phyloP scores from a whole-genome alignment of 2,329 filamentous ascomycete species.

The Xylaria sp. region DNA sequence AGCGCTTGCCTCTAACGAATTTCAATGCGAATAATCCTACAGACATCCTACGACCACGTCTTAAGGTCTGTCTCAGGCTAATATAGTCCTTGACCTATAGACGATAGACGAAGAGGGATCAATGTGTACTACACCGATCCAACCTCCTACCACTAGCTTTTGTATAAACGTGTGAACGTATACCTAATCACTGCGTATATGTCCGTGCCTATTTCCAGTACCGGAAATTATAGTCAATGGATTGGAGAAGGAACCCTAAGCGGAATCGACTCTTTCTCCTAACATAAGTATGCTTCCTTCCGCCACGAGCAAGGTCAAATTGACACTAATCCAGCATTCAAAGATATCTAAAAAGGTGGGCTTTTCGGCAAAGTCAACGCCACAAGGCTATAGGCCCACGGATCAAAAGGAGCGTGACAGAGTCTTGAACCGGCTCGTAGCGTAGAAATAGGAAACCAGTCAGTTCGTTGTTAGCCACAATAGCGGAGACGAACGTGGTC shows the following conservation, averaged over 20 bases:
- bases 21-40: constrained; percentile 12
- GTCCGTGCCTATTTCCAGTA: too few species aligned
- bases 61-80: not conserved
- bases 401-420: not conserved
- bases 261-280: not conserved
- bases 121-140: not conserved
- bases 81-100: not conserved
- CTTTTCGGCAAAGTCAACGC: constrained; percentile 24
- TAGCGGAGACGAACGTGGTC: constrained; percentile 25
- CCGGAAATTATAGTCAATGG: too few species aligned
- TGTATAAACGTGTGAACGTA: not conserved
- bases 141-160: not conserved
- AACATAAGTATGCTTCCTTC: constrained; percentile 8
- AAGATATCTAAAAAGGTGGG: constrained; percentile 19
- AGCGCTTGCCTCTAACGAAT: constrained; percentile 6
- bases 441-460: constrained; percentile 6
- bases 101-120: not conserved
- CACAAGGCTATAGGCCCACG: constrained; percentile 14
- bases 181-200: not conserved
- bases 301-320: not conserved
- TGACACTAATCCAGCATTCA: not conserved
- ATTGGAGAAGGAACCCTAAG: not conserved
- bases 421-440: constrained; percentile 6
- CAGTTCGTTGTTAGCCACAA: constrained; percentile 22
- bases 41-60: not conserved